These are phyloP conservation scores for Hygrophorus russula DNA, from an alignment of 768 basidiomycete species.

Conservation along the genomic window DNA sequence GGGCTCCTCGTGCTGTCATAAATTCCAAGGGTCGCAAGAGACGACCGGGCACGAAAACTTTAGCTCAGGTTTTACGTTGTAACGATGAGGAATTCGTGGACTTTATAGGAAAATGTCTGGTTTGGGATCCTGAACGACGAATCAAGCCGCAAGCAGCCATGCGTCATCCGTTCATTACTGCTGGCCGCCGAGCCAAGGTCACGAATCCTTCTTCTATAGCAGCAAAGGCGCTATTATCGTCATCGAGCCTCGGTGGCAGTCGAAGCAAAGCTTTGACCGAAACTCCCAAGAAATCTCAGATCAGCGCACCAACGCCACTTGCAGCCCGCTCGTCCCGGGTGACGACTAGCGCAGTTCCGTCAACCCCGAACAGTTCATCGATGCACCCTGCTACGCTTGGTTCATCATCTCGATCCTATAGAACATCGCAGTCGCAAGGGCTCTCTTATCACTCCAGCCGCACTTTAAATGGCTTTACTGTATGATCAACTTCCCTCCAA, in stretches of 20 bases:
- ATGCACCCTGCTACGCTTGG: slow-evolving; percentile 45
- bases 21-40: slow-evolving; percentile 94
- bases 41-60: slow-evolving; percentile 82
- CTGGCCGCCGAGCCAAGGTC: slow-evolving; percentile 45
- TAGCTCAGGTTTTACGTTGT: slow-evolving; percentile 80
- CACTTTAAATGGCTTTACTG: slow-evolving; percentile 59
- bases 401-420: slow-evolving; percentile 53
- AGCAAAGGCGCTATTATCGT: slow-evolving; percentile 45
- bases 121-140: slow-evolving; percentile 95
- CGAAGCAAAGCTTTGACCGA: slow-evolving; percentile 45
- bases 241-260: slow-evolving; percentile 42
- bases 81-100: slow-evolving; percentile 95
- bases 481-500: slow-evolving; percentile 25
- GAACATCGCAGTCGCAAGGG: slow-evolving; percentile 57
- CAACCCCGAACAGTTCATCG: slow-evolving; percentile 45
- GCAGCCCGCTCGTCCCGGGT: slow-evolving; percentile 66
- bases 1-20: slow-evolving; percentile 85
- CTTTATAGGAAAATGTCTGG: slow-evolving; percentile 93
- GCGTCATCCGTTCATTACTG: slow-evolving; percentile 81
- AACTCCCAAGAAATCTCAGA: slow-evolving; percentile 84
- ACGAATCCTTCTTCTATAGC: slow-evolving; percentile 28
- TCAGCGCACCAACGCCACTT: slow-evolving; percentile 80
- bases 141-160: slow-evolving; percentile 90
- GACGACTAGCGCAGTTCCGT: slow-evolving; percentile 36
- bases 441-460: slow-evolving; percentile 69